phyloP scores from a whole-genome alignment of 495 filamentous ascomycete genomes.

The Amniculicola lignicola region DNA sequence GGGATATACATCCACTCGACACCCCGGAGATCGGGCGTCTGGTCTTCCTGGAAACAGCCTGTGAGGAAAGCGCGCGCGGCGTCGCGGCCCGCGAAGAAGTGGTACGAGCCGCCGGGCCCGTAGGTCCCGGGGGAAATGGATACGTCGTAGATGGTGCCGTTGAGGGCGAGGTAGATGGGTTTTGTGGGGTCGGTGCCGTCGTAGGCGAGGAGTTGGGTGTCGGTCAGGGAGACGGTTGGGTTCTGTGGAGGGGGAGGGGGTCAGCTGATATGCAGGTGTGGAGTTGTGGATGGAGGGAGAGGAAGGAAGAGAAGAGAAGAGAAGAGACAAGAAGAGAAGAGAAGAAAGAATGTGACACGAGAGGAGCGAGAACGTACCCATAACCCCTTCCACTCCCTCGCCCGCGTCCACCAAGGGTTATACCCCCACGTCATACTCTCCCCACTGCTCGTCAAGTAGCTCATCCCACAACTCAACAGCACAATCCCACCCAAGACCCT shows the following conservation, averaged over 20 bases:
- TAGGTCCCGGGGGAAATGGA: slow-evolving; percentile 69
- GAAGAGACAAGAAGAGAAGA: too few relatives aligned
- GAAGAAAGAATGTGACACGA: too few relatives aligned
- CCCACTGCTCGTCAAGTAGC: slow-evolving; percentile 74
- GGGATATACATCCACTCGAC: slow-evolving; percentile 89
- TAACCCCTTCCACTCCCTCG: slow-evolving; percentile 36
- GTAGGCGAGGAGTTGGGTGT: slow-evolving; percentile 65
- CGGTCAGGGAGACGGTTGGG: slow-evolving; percentile 63
- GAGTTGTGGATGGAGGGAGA: not conserved
- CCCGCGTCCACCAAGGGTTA: slow-evolving; percentile 65
- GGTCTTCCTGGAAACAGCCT: slow-evolving; percentile 87
- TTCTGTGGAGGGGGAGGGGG: slow-evolving; percentile 41
- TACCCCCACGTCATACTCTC: slow-evolving; percentile 62
- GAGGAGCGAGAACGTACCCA: slow-evolving; percentile 35
- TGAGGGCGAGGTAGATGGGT: slow-evolving; percentile 89
- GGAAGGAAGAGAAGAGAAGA: too few relatives aligned
- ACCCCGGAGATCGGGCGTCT: slow-evolving; percentile 75
- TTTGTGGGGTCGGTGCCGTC: slow-evolving; percentile 71
- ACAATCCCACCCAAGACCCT: slow-evolving; percentile 68
- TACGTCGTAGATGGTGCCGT: slow-evolving; percentile 94
- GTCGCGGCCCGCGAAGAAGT: slow-evolving; percentile 82
- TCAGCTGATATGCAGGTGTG: not conserved
- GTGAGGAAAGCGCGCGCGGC: slow-evolving; percentile 91
- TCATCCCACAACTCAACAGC: slow-evolving; percentile 65
- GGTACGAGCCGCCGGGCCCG: slow-evolving; percentile 85